Evolutionary conservation across 164 flowering plant genomes (phyloP).

Genomic region (Vitis vinifera): DNA sequence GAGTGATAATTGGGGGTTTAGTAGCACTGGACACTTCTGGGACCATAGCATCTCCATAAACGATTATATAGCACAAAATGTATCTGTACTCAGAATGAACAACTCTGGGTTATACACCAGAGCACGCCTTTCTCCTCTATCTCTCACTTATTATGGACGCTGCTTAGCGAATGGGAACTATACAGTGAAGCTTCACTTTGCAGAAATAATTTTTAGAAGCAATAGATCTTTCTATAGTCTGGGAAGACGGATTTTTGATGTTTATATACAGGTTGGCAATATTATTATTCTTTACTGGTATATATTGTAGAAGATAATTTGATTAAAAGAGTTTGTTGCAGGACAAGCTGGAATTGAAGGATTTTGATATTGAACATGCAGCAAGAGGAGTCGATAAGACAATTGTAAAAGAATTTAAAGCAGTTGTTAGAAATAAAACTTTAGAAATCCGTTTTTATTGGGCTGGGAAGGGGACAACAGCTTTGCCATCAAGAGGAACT

Average conservation of each 20-base stretch:
- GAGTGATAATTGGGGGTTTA: conserved; percentile 19
- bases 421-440: conserved; percentile 21
- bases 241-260: conserved; percentile 42
- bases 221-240: conserved; percentile 12
- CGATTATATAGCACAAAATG: conserved; percentile 13
- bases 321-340: conserved; percentile 13
- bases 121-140: conserved; percentile 40
- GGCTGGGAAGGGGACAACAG: conserved; percentile 55
- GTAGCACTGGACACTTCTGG: conserved; percentile 28
- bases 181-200: conserved; percentile 39
- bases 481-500: conserved; percentile 33
- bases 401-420: conserved; percentile 7
- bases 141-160: conserved; percentile 37
- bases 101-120: conserved; percentile 21
- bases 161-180: conserved; percentile 38
- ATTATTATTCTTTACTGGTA: not conserved
- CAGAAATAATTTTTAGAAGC: conserved; percentile 31
- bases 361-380: conserved; percentile 44
- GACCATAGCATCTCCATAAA: not conserved
- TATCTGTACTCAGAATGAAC: conserved; percentile 8
- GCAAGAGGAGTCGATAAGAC: conserved; percentile 31
- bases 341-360: conserved; percentile 32
- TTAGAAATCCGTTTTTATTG: conserved; percentile 42
- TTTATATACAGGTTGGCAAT: conserved; percentile 26
- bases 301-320: not conserved